Evolutionary conservation across 2,329 filamentous ascomycete species (phyloP).

Genomic region (Coleophoma eucalyptorum): DNA sequence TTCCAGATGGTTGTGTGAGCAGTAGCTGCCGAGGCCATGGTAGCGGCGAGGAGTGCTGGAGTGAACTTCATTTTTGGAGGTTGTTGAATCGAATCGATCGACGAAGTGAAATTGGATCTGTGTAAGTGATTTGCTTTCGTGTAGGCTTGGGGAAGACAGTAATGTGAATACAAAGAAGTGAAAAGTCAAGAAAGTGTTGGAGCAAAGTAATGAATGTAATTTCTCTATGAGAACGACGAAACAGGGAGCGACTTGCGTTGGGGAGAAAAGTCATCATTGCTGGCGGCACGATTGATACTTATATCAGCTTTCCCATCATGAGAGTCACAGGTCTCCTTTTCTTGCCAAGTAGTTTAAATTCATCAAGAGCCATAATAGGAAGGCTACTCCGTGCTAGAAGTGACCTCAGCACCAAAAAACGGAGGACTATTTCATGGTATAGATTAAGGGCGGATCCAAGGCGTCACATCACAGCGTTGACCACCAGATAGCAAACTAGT

Average conservation of each 20-base stretch:
- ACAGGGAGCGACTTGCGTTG: constrained; percentile 1
- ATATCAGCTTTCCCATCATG: neutral
- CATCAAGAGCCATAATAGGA: neutral
- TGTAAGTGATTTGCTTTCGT: no score
- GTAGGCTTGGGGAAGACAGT: neutral
- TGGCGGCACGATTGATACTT: neutral
- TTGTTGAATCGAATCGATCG: neutral
- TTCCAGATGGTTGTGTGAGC: constrained; percentile 21
- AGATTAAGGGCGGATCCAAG: neutral
- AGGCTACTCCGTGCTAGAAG: neutral
- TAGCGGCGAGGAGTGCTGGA: constrained; percentile 13
- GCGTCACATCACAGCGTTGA: neutral
- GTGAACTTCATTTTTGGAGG: constrained; percentile 19
- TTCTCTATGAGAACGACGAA: neutral
- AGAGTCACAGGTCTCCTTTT: neutral
- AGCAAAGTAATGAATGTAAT: neutral
- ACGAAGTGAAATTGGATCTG: no score
- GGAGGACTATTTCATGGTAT: neutral
- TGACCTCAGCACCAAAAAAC: neutral
- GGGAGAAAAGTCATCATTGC: neutral
- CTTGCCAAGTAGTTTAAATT: neutral
- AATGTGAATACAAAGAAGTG: neutral
- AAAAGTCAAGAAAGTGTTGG: neutral
- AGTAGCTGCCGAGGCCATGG: constrained; percentile 14
- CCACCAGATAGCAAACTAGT: no score